Evolutionary conservation across 345 rosid genomes (phyloP).

Genomic region (Rubroshorea leprosula): DNA sequence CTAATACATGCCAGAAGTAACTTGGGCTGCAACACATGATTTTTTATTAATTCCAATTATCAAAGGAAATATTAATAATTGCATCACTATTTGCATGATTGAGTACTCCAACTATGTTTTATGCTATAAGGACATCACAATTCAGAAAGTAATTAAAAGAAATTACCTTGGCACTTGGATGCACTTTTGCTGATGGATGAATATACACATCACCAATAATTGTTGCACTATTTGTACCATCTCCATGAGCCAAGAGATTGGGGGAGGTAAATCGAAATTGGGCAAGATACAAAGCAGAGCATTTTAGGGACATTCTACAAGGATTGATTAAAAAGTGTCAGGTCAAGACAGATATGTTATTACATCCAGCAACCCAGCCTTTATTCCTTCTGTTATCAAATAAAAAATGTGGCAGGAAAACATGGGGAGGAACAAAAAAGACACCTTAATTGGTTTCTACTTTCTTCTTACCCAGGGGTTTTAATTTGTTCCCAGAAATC

Average conservation of each 20-base stretch:
- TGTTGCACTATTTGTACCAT: conserved; percentile 63
- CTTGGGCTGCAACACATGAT: no score
- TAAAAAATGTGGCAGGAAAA: no score
- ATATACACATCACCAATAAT: conserved; percentile 77
- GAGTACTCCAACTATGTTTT: neutral
- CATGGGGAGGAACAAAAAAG: conserved; percentile 1
- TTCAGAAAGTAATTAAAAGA: conserved; percentile 11
- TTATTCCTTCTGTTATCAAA: no score
- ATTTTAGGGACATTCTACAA: conserved; percentile 85
- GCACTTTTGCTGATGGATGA: conserved; percentile 96
- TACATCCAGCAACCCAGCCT: no score
- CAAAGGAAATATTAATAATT: no score
- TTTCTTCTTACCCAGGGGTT: conserved; percentile 95
- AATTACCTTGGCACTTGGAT: conserved; percentile 87
- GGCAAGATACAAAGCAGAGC: conserved; percentile 77
- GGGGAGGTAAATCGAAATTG: conserved; percentile 73
- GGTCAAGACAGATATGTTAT: no score
- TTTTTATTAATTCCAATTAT: no score
- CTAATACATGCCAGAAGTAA: no score
- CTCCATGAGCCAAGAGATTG: conserved; percentile 70
- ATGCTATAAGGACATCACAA: conserved; percentile 2
- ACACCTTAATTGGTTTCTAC: neutral
- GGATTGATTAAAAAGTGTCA: neutral
- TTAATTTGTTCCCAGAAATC: conserved; percentile 98
- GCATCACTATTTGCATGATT: no score